Conservation (phyloP, 192 early-diverging fungal species). For the Rhizoclosmatium globosum region DNA sequence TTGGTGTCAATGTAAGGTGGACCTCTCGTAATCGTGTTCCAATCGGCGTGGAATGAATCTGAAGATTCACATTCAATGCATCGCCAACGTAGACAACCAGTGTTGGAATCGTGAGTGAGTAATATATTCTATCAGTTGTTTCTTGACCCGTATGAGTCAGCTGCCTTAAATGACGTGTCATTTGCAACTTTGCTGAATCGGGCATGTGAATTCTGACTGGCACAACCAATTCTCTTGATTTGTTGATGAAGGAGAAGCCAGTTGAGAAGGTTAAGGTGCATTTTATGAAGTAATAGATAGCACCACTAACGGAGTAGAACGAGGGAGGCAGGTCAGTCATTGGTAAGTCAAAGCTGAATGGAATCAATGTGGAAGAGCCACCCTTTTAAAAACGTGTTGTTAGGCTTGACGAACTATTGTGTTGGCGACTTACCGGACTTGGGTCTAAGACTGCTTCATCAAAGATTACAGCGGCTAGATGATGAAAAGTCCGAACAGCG, state of each 20-base stretch:
- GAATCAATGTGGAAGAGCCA: not conserved
- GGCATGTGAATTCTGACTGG: conserved; percentile 12
- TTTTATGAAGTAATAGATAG: conserved; percentile 1
- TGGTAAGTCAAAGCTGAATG: conserved; percentile 5
- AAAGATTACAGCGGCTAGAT: too few species aligned
- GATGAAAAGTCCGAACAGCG: too few species aligned
- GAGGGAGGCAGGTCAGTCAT: conserved; percentile 4
- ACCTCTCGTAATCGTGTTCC: not conserved
- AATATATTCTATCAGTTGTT: not conserved
- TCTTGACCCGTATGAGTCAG: not conserved
- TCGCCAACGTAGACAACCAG: not conserved
- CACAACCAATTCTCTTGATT: not conserved
- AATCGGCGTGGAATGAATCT: not conserved
- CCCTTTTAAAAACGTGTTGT: too few species aligned
- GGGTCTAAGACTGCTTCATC: too few species aligned
- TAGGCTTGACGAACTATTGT: too few species aligned
- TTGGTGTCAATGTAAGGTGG: not conserved
- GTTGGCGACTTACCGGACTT: too few species aligned
- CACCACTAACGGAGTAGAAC: not conserved
- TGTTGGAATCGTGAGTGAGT: not conserved
- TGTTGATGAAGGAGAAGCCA: not conserved
- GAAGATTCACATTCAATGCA: not conserved
- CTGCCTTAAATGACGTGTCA: not conserved
- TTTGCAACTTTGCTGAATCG: not conserved
- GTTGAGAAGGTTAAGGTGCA: conserved; percentile 5